Base-by-base conservation (phyloP, 495 filamentous ascomycete species). In the Articulospora tetracladia region DNA sequence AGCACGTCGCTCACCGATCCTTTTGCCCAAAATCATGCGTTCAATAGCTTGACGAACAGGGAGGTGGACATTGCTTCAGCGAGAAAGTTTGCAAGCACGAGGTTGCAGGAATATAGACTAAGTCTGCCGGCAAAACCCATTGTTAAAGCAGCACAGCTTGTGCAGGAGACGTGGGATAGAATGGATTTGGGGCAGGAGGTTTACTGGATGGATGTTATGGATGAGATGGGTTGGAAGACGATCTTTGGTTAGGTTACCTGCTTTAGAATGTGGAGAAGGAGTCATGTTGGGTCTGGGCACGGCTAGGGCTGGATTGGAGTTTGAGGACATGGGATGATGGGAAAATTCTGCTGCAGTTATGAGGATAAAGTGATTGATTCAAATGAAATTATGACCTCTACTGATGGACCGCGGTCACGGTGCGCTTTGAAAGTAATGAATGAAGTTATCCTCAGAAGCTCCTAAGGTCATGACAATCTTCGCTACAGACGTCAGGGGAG, bases 121-220 rank as follows among this genome's bases (percentile, higher is more conserved):
- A 52, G 55, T 34, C 30, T 84, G 32, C 80, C 81, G 0, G 78
- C 79, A 23, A 83, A 83, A 59, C 81, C 81, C 25, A 76, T 83
- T 39, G 63, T 71, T 52, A 74, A 77, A 17, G 79, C 79, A 55
- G 57, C 81, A 17, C 66, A 69, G 41, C 59, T 83, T 1, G 77
- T 83, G 0, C 64, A 70, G 58, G 81, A 83, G 67, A 77, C 80
- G 0, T 84, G 81, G 81, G 66, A 63, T 26, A 65, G 77, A 24
- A 73, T 78, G 69, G 81, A 84, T 68, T 66, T 64, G 1, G 77
- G 74, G 0, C 69, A 74, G 23, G 39, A 67, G 20, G 57, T 60
- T 10, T 66, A 77, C 65, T 84, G 81, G 81, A 76, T 84, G 61
- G 80, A 84, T 69, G 75, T 84, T 22, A 80, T 83, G 78, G 74